phyloP scores from a whole-genome alignment of 73 alveolate genomes.

The Paramecium bursaria region DNA sequence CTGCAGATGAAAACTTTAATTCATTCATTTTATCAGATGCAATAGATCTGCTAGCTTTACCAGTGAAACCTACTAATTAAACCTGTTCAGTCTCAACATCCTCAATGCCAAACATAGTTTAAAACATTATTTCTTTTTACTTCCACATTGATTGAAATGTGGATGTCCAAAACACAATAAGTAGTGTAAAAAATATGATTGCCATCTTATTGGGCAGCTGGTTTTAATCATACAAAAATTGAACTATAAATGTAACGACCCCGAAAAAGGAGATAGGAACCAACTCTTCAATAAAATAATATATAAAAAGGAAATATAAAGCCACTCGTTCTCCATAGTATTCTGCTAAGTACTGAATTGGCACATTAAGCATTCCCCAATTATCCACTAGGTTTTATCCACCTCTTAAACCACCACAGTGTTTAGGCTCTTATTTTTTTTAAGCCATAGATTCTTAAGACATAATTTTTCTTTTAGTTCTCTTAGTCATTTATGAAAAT shows the following conservation, averaged over 20 bases:
- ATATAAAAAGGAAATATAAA: conserved; percentile 4
- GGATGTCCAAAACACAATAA: conserved; percentile 58
- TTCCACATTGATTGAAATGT: conserved; percentile 42
- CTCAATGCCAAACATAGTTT: conserved; percentile 55
- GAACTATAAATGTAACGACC: conserved; percentile 23
- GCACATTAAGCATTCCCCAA: conserved; percentile 26
- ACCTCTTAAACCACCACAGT: conserved; percentile 39
- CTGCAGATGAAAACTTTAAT: not conserved
- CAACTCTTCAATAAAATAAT: not conserved
- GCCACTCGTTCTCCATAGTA: conserved; percentile 59
- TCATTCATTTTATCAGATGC: conserved; percentile 57
- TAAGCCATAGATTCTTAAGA: too few relatives aligned
- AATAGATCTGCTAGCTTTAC: conserved; percentile 40
- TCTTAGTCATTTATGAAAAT: too few relatives aligned
- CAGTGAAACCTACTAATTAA: conserved; percentile 43
- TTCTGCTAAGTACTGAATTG: not conserved
- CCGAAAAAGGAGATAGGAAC: conserved; percentile 34
- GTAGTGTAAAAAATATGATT: conserved; percentile 7
- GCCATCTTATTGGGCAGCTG: conserved; percentile 12
- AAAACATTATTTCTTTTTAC: conserved; percentile 32
- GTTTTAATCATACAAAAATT: conserved; percentile 22
- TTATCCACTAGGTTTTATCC: conserved; percentile 19
- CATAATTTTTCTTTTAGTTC: too few relatives aligned
- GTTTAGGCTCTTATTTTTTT: not conserved
- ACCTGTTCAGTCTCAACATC: conserved; percentile 25